Evolutionary conservation across 495 filamentous ascomycete genomes (phyloP).

Genomic region (Talaromyces liani): DNA sequence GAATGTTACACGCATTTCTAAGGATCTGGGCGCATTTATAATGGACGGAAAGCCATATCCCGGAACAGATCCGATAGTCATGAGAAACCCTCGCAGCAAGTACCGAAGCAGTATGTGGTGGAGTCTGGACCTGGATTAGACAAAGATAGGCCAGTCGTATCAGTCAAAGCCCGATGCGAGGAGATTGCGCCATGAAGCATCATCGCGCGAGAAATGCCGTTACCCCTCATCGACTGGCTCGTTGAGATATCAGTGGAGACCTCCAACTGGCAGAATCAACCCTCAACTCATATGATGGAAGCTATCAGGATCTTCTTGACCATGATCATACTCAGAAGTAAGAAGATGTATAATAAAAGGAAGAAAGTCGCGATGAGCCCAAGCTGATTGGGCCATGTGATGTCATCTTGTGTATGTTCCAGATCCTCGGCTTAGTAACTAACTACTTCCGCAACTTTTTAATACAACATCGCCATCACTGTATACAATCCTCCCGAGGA

Average conservation of each 20-base stretch:
- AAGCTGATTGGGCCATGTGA: background rate
- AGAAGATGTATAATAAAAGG: background rate
- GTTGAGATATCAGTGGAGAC: background rate
- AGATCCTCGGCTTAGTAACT: background rate
- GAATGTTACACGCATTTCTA: background rate
- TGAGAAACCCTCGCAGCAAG: background rate
- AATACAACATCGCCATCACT: background rate
- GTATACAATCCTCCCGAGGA: background rate
- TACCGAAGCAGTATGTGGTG: background rate
- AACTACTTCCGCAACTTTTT: background rate
- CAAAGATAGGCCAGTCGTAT: background rate
- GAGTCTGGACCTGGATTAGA: background rate
- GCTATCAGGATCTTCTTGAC: background rate
- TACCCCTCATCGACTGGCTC: background rate
- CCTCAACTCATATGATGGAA: background rate
- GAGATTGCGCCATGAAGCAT: slow-evolving; percentile 1
- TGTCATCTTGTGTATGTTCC: background rate
- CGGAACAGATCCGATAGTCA: background rate
- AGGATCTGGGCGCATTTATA: background rate
- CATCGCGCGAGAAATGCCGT: background rate
- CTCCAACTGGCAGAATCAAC: background rate
- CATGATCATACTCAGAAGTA: background rate
- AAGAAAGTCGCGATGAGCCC: background rate
- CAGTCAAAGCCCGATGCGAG: background rate
- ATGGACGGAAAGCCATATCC: background rate